Evolutionary conservation across 2,329 filamentous ascomycete species (phyloP), one percentile per base, ranked within the genome.

Genomic region (Colletotrichum liriopes): DNA sequence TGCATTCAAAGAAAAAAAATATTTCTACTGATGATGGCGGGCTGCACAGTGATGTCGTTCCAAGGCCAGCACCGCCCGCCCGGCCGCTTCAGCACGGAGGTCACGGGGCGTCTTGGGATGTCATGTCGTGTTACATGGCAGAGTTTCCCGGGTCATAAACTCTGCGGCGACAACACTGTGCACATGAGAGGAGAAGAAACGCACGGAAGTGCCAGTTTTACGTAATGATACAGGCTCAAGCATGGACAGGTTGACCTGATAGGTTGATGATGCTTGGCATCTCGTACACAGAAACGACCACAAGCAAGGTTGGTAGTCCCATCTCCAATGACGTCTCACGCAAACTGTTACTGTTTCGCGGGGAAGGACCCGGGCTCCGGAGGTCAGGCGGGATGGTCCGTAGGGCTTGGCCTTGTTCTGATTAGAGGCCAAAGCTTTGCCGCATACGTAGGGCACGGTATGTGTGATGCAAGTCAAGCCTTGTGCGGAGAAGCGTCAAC

Each of bases 301-400:
- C 23, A 41, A 41, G 59, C 59, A 72, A 60, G 65, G 65, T 69
- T 70, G 52, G 23, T 54, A 41, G 32, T 47, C 47, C 18, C 52
- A 49, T 20, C 9, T 26, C 32, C 49, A n/a, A 43, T 32, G 35
- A 16, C 61, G 8, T 32, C 43, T 41, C 64, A 55, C 39, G 43
- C 35, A 47, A 47, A 26, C 26, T 32, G 37, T 32, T 45, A 43
- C 61, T 20, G 18, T 29, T 51, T 41, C 54, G 54, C 70, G 59
- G 70, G 65, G 70, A 64, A 72, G 58, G 29, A 70, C 70, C 70
- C 65, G 59, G 70, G 56, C 59, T 32, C 65, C 45, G 54, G 49
- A 54, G 70, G 70, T 72, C 70, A 72, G 65, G 67, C 60, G 65
- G 65, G 65, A 72, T 67, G 65, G 58, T 45, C 66, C 70, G 52